Conservation (phyloP, 2,329 filamentous ascomycete genomes). For the Apiospora saccharicola region DNA sequence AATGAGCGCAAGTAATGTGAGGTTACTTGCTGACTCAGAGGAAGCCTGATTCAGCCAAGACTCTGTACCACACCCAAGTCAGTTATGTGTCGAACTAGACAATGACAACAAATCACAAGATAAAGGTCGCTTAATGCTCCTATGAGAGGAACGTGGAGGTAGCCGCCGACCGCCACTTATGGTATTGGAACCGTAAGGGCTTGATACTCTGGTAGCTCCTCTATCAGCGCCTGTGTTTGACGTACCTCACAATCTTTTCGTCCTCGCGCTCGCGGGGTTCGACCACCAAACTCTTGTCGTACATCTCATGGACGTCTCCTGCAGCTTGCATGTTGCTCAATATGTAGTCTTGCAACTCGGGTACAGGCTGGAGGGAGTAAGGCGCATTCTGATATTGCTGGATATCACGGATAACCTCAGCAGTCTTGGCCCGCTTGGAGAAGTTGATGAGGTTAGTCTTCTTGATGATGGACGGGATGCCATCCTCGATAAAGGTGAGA, state of each 20-base stretch:
- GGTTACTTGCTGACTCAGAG: constrained; percentile 48
- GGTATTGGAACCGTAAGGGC: constrained; percentile 33
- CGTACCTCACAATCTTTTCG: constrained; percentile 98
- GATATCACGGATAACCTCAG: constrained; percentile 97
- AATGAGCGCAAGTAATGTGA: constrained; percentile 6
- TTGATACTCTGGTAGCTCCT: constrained; percentile 34
- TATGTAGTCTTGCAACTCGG: constrained; percentile 96
- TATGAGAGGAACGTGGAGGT: constrained; percentile 23
- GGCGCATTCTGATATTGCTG: constrained; percentile 98
- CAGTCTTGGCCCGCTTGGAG: constrained; percentile 96
- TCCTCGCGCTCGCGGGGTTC: constrained; percentile 97
- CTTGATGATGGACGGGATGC: constrained; percentile 95
- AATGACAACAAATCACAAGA: constrained; percentile 23
- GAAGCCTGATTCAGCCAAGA: constrained; percentile 68
- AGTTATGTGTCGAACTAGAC: constrained; percentile 33
- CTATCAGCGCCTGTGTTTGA: constrained; percentile 43
- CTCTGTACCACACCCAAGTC: constrained; percentile 50
- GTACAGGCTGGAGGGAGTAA: constrained; percentile 89
- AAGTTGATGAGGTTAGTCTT: constrained; percentile 98
- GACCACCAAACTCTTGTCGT: constrained; percentile 92
- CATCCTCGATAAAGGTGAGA: constrained; percentile 97
- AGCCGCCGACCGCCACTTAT: constrained; percentile 26
- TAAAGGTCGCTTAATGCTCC: constrained; percentile 27
- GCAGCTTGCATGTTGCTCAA: constrained; percentile 94
- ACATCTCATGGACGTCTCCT: constrained; percentile 98